These are phyloP conservation scores for Schizophyllum commune DNA, from an alignment of 1,284 basidiomycete genomes.

Conservation along the genomic window DNA sequence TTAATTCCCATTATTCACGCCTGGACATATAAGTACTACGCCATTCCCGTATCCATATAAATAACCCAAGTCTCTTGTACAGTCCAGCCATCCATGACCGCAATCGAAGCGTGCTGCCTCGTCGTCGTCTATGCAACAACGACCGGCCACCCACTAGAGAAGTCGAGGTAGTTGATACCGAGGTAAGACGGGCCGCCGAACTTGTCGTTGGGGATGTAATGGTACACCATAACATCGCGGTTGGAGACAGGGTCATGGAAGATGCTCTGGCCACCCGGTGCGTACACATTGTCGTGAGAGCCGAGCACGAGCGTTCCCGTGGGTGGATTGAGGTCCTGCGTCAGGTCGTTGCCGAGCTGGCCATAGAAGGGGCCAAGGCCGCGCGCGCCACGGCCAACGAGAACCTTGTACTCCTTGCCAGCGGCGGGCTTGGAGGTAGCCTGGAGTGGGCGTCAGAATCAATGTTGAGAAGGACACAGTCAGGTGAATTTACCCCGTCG, in stretches of 20 bases:
- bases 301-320: constrained; percentile 23
- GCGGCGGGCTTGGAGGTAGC: background rate
- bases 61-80: no score
- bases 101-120: background rate
- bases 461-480: background rate
- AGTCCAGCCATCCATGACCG: no score
- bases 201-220: constrained; percentile 9
- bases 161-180: constrained; percentile 15
- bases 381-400: constrained; percentile 22
- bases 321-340: constrained; percentile 11
- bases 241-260: constrained; percentile 12
- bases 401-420: constrained; percentile 16
- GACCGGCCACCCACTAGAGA: constrained; percentile 15
- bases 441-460: background rate
- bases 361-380: constrained; percentile 24
- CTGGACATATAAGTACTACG: no score
- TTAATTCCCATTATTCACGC: no score
- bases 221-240: constrained; percentile 16
- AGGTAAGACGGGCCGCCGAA: background rate
- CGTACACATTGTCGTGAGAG: constrained; percentile 26
- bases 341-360: constrained; percentile 15
- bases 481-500: background rate
- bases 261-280: constrained; percentile 21
- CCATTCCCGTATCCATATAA: no score
- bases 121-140: background rate